Base-by-base conservation (phyloP, 225 moss, liverwort and hornwort species). In the Marchantia polymorpha region DNA sequence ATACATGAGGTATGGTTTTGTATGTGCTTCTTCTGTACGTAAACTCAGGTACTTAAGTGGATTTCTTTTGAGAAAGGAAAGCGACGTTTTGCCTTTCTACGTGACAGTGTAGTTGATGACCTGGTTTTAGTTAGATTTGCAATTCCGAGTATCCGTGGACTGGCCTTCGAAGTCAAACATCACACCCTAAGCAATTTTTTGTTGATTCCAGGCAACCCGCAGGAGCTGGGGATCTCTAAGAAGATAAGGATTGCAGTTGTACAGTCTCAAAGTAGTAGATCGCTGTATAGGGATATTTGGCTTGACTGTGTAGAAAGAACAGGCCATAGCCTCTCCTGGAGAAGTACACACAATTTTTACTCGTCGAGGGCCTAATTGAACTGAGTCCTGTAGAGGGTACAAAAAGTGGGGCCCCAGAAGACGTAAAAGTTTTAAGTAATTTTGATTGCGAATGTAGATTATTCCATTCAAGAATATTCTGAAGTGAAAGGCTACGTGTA, bases 191-290 rank as follows among this genome's bases (percentile, higher is more conserved):
- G n/a, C n/a, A 48, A 19, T 71, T 13, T 20, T 51, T 50, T 69
- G 65, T 49, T 7, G 61, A 0, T 75, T 58, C 74, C 83, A 84
- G 84, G 78, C 76, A 0, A 26, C 73, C 23, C 79, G 76, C 17
- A 82, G 82, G 77, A 84, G 77, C 65, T 87, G 83, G 83, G 87
- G 87, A 66, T 72, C 87, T 15, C 61, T 87, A 61, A 71, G 87
- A 79, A 81, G 83, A 82, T 87, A 72, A 87, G 73, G 30, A 19
- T 17, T 49, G 72, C 27, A 26, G 16, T 55, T 51, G 51, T 10
- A 76, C 22, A 25, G 52, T 27, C 55, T 27, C 17, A 23, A 23
- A 1, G 53, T 27, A 26, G 73, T 52, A 74, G 27, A 27, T 26
- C 51, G 50, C 3, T 55, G 53, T 53, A 74, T 50, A 55, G 27